phyloP scores from a whole-genome alignment of 2,329 filamentous ascomycete species.

The Diaporthe humulicola region DNA sequence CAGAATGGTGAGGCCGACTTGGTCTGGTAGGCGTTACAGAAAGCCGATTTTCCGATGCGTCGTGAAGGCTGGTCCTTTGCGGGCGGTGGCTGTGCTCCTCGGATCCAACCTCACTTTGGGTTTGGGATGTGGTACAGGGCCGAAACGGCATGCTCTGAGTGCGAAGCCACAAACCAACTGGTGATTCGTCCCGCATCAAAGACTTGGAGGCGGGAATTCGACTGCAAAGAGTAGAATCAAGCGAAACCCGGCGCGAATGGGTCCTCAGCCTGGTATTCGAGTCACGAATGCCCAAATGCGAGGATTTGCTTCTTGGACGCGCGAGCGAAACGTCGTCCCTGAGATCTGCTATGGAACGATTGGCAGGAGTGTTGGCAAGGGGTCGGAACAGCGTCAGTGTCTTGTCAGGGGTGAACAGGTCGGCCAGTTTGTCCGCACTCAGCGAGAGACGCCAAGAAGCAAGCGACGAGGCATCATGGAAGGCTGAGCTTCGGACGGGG shows the following conservation, averaged over 20 bases:
- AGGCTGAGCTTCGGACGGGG: constrained; percentile 13
- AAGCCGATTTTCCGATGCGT: not conserved
- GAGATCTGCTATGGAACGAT: not conserved
- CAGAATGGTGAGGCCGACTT: not conserved
- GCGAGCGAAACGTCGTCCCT: not conserved
- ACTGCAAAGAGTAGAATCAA: constrained; percentile 15
- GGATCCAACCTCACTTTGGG: constrained; percentile 21
- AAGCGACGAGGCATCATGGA: constrained; percentile 41
- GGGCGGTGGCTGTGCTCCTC: not conserved
- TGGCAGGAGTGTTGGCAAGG: constrained; percentile 27
- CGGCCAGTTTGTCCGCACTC: constrained; percentile 31
- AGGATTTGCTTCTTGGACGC: constrained; percentile 31
- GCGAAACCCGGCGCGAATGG: constrained; percentile 22
- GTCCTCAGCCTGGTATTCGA: not conserved
- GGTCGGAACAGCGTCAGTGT: not conserved
- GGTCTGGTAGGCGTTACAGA: not conserved
- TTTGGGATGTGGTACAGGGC: constrained; percentile 11
- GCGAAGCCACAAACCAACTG: constrained; percentile 37
- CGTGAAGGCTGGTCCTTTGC: not conserved
- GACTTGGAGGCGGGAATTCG: constrained; percentile 35
- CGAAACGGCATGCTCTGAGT: constrained; percentile 36
- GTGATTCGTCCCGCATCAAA: constrained; percentile 36
- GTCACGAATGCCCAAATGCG: constrained; percentile 1
- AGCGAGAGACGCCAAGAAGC: constrained; percentile 42
- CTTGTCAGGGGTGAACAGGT: constrained; percentile 16